phyloP scores from a whole-genome alignment of 768 basidiomycete species.

The Tremella yokohamensis region DNA sequence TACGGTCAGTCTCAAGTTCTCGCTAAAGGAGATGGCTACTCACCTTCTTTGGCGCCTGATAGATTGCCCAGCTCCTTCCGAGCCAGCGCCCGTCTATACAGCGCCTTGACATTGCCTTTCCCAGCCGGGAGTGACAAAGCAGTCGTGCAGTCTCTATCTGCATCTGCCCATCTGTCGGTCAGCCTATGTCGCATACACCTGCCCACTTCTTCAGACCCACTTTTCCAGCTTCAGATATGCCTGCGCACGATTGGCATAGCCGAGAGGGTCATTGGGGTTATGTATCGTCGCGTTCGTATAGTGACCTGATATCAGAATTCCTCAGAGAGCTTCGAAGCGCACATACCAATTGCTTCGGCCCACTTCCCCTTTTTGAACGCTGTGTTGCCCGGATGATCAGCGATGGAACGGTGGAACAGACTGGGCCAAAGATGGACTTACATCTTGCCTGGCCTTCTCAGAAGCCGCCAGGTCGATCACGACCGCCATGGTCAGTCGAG shows the following conservation, averaged over 20 bases:
- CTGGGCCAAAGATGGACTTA: conserved; percentile 12
- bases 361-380: conserved; percentile 80
- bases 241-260: conserved; percentile 80
- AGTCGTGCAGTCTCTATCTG: conserved; percentile 71
- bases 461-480: conserved; percentile 5
- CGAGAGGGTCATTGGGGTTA: conserved; percentile 69
- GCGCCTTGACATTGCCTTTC: conserved; percentile 66
- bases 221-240: conserved; percentile 82
- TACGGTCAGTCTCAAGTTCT: conserved; percentile 42
- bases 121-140: conserved; percentile 58
- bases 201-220: conserved; percentile 39
- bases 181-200: conserved; percentile 10
- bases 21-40: conserved; percentile 18
- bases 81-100: conserved; percentile 76
- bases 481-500: neutral
- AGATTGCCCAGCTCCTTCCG: conserved; percentile 59
- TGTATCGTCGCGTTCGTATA: conserved; percentile 77
- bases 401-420: no score
- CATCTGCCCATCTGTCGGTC: conserved; percentile 65
- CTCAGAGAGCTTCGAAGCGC: neutral
- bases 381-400: conserved; percentile 66
- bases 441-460: conserved; percentile 22
- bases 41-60: conserved; percentile 64
- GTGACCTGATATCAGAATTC: conserved; percentile 54
- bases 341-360: conserved; percentile 63